Percentiles rank a stretch among this genome's conserved stretches.
Conservation (phyloP, 225 moss, liverwort and hornwort species). For the Pseudoscleropodium purum region DNA sequence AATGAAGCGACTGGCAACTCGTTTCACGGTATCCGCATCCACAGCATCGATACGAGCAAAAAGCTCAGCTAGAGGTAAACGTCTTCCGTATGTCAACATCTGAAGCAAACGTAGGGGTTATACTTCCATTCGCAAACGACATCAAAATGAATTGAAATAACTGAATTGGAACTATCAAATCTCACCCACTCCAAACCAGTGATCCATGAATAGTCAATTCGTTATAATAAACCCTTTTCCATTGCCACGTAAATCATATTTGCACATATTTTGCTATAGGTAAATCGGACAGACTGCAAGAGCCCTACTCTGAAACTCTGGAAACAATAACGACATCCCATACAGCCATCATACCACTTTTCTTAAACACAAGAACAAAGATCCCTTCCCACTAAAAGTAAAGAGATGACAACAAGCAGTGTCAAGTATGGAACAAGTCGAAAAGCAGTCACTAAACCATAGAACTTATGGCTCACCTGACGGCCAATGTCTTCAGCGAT, state of each 20-base stretch:
- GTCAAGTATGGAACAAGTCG: not conserved
- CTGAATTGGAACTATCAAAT: not conserved
- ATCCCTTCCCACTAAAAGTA: not conserved
- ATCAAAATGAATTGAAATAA: not conserved
- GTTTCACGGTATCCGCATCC: conserved; percentile 69
- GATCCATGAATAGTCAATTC: not conserved
- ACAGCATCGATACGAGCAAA: conserved; percentile 94
- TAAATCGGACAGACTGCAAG: not conserved
- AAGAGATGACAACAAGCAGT: not conserved
- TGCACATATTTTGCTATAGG: not conserved
- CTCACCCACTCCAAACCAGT: not conserved
- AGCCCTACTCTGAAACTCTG: not conserved
- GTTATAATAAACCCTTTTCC: not conserved
- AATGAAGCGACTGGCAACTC: conserved; percentile 79
- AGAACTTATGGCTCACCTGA: conserved; percentile 38
- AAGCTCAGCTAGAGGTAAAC: conserved; percentile 81
- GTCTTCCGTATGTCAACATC: conserved; percentile 83
- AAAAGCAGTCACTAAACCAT: not conserved
- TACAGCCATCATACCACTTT: not conserved
- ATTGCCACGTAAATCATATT: not conserved
- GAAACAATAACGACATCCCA: not conserved
- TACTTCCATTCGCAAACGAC: not conserved
- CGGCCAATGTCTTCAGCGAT: conserved; percentile 93
- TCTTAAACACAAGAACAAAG: not conserved
- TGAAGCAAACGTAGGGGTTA: conserved; percentile 5